Base-by-base conservation (phyloP, 225 moss, liverwort and hornwort species). In the Pleurozium schreberi region DNA sequence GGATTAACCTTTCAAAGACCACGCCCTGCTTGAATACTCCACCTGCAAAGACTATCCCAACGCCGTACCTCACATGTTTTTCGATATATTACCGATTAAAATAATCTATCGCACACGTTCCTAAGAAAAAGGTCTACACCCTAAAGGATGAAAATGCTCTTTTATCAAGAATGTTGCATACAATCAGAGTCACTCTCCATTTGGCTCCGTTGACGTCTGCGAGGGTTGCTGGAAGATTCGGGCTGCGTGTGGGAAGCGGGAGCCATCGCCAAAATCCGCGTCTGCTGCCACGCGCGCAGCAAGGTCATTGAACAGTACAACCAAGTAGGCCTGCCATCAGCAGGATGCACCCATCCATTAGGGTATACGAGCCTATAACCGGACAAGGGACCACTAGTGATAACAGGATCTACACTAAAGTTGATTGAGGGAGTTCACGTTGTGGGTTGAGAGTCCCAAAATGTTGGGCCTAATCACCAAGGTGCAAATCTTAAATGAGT, bases 251-350 rank as follows among this genome's bases (percentile, higher is more conserved):
- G 96, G 94, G 96, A 95, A 94, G 89, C 92, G 92, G 96, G 96
- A 95, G 85, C 96, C 96, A 93, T 97, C 97, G 93, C 95, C 97
- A 91, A 95, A 96, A 95, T 96, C 94, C 94, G 96, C 88, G 96
- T 97, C 97, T 97, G 97, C 97, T 98, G 98, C 98, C 98, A 98
- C 97, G 96, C 97, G 98, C 95, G 98, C 96, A 96, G 98, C 98
- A 92, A 98, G 96, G 96, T 98, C 98, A 98, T 98, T 96, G 97
- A 96, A 98, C 91, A 98, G 98, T 91, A 97, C 97, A 98, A 95
- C 96, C 98, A 98, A 96, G 92, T 98, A 98, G 93, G 98, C 98
- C 98, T 98, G 98, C 98, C 97, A 97, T 94, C 96, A 96, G 96
- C 98, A 98, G 98, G 98, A 97, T 97, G 95, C 96, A 98, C 96